A percentile compares a stretch with the other conserved stretches of the same genome.
These are phyloP conservation scores for Cystofilobasidium ferigula DNA, from an alignment of 768 basidiomycete species.

Conservation along the genomic window DNA sequence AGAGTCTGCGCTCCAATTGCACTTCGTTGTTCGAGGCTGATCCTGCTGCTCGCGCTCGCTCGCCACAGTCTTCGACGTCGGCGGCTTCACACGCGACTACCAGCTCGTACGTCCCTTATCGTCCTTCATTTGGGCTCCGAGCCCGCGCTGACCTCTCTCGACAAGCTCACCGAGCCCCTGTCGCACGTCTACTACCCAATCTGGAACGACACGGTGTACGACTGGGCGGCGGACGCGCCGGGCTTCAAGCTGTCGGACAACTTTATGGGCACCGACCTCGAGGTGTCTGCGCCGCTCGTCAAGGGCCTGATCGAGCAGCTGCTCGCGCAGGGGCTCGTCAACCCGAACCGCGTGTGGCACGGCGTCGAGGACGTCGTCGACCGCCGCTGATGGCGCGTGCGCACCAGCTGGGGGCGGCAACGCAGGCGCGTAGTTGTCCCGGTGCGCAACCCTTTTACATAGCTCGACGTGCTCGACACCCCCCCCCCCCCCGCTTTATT, in stretches of 20 bases:
- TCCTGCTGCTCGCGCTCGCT: too few relatives aligned
- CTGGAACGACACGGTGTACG: slow-evolving; percentile 25
- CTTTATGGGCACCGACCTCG: slow-evolving; percentile 17
- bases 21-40: too few relatives aligned
- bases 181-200: slow-evolving; percentile 23
- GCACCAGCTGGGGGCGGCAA: too few relatives aligned
- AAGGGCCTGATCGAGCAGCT: slow-evolving; percentile 9
- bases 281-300: slow-evolving; percentile 6
- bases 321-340: neutral
- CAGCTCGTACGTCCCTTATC: slow-evolving; percentile 11
- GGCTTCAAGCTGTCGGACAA: slow-evolving; percentile 27
- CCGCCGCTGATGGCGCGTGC: too few relatives aligned
- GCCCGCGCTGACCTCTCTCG: neutral
- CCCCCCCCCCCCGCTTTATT: too few relatives aligned
- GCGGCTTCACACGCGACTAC: slow-evolving; percentile 24
- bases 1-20: neutral
- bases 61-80: slow-evolving; percentile 25
- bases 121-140: neutral
- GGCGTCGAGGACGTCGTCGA: too few relatives aligned
- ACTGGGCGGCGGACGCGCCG: slow-evolving; percentile 25
- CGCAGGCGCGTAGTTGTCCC: too few relatives aligned
- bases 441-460: too few relatives aligned
- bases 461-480: too few relatives aligned
- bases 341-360: neutral
- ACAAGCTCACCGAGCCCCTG: slow-evolving; percentile 21